Evolutionary conservation across 2,329 filamentous ascomycete genomes (phyloP), one percentile per base, ranked within the genome.

Genomic region (Lojkania enalia): DNA sequence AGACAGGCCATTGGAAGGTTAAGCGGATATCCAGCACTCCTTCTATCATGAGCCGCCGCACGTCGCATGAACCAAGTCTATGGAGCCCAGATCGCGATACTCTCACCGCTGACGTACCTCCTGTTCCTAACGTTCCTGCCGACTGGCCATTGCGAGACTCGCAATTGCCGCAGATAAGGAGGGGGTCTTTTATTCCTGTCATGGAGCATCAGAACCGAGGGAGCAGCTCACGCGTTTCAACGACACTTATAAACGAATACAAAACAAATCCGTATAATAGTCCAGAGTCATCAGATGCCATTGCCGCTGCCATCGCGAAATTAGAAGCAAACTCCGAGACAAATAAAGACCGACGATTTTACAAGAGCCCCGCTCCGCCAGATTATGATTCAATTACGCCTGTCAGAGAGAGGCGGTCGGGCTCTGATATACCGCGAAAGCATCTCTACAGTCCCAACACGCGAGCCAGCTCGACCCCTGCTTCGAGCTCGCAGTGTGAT

Each of bases 1-100:
- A 55, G 32, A 65, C 62, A 7, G 64, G 66, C 3, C 44, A 51
- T 19, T 68, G 58, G 57, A 69, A 67, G 30, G 49, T 67, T 39
- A 69, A 61, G 46, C 58, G 61, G 11, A 44, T 52, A 4, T 65
- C 61, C 3, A 5, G 37, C 32, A 9, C 21, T 16, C n/a, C 6
- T 38, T 23, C 20, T 33, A 6, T 39, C 5, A 44, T 45, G 20
- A 60, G 46, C 20, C 40, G 47, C 2, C 42, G 45, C 2, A 44
- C 49, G 15, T 49, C 51, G 7, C 47, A 45, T 13, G 46, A 37
- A 6, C 45, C 43, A 13, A 56, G 57, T 12, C 43, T 58, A 3
- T 58, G 54, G 19, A 47, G 55, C 32, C 41, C 52, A 3, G 54
- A 58, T 21, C 54, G 57, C 29, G 48, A 50, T 6, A 54, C 52